Evolutionary conservation across 1,139 yeast species (phyloP).

Genomic region (Scheffersomyces cryptocercus): DNA sequence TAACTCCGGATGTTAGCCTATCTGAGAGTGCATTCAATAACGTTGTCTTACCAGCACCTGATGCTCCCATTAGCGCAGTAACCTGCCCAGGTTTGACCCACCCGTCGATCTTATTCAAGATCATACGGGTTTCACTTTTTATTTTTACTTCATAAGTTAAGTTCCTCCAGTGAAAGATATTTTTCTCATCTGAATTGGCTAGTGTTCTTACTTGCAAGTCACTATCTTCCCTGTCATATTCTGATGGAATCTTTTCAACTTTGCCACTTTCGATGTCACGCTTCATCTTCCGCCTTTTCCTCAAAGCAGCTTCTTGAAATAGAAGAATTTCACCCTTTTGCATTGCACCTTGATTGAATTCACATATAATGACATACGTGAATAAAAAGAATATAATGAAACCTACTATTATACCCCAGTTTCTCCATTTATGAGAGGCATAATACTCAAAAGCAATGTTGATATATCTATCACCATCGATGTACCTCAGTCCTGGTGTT

Average conservation of each 20-base stretch:
- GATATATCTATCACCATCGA: slow-evolving; percentile 61
- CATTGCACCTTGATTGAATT: slow-evolving; percentile 66
- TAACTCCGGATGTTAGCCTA: slow-evolving; percentile 34
- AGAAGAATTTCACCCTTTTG: slow-evolving; percentile 73
- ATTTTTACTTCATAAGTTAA: slow-evolving; percentile 73
- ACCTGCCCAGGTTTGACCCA: slow-evolving; percentile 60
- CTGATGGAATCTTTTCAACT: slow-evolving; percentile 1
- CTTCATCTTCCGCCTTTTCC: slow-evolving; percentile 10
- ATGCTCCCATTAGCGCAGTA: slow-evolving; percentile 36
- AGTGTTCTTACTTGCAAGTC: no score
- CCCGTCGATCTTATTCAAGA: slow-evolving; percentile 41
- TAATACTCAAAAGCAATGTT: slow-evolving; percentile 45
- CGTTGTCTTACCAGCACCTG: slow-evolving; percentile 39
- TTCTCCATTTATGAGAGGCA: slow-evolving; percentile 72
- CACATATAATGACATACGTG: slow-evolving; percentile 56
- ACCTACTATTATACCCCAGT: slow-evolving; percentile 66
- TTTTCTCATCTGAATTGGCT: slow-evolving; percentile 4
- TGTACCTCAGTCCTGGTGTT: slow-evolving; percentile 49
- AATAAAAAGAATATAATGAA: slow-evolving; percentile 53
- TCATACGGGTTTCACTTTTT: slow-evolving; percentile 59
- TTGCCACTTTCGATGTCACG: slow-evolving; percentile 2
- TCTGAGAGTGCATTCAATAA: slow-evolving; percentile 34
- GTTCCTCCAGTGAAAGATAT: slow-evolving; percentile 53
- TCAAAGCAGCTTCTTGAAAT: slow-evolving; percentile 29
- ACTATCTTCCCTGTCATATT: neutral